phyloP scores from a whole-genome alignment of 148 eudicot genomes.

The Salicornia ramosissima region DNA sequence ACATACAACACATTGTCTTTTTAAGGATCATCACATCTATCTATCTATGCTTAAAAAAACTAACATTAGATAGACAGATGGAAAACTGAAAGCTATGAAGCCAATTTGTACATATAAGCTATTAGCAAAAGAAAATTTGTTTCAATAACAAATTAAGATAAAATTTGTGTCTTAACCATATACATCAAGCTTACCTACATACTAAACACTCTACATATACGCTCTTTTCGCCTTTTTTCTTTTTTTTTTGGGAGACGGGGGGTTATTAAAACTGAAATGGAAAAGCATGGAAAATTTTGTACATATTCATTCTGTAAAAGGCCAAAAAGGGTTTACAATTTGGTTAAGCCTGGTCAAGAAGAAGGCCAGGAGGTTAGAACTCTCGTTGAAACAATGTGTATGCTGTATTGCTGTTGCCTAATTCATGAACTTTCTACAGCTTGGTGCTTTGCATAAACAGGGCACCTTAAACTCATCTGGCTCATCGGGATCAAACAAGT shows the following conservation, averaged over 20 bases:
- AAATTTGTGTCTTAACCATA: slow-evolving; percentile 14
- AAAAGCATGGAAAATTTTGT: slow-evolving; percentile 2
- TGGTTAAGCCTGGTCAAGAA: slow-evolving; percentile 18
- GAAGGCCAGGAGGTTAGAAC: slow-evolving; percentile 22
- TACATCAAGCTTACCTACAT: slow-evolving; percentile 22
- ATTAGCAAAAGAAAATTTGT: slow-evolving; percentile 1
- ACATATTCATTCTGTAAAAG: slow-evolving; percentile 26
- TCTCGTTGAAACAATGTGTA: slow-evolving; percentile 26
- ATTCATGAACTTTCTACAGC: slow-evolving; percentile 95
- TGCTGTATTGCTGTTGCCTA: slow-evolving; percentile 32
- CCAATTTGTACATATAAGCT: slow-evolving; percentile 13
- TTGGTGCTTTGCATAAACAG: slow-evolving; percentile 86
- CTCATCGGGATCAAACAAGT: slow-evolving; percentile 96
- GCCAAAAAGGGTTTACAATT: slow-evolving; percentile 24
- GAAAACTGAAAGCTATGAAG: not conserved
- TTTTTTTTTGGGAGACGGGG: slow-evolving; percentile 1
- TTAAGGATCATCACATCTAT: slow-evolving; percentile 10
- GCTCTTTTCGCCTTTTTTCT: slow-evolving; percentile 18
- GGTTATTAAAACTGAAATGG: slow-evolving; percentile 9
- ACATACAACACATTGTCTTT: slow-evolving; percentile 9
- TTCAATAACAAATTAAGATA: slow-evolving; percentile 16
- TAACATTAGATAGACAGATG: not conserved
- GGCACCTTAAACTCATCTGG: slow-evolving; percentile 86
- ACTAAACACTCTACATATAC: slow-evolving; percentile 21
- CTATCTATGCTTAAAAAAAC: not conserved